These are phyloP conservation scores for Verbascum thapsus DNA, from an alignment of 257 asterid species.

Conservation along the genomic window DNA sequence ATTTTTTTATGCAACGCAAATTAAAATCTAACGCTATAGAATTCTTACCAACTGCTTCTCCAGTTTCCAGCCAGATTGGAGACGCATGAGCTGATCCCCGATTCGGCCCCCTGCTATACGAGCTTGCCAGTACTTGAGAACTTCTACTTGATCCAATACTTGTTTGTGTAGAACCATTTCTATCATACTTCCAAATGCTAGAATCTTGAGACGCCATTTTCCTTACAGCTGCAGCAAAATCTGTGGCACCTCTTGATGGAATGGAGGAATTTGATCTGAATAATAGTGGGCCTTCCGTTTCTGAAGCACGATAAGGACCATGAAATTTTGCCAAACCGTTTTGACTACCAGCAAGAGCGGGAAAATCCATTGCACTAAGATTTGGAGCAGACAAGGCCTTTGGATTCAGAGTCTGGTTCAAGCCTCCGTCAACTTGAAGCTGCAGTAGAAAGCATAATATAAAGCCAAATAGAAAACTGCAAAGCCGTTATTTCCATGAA, in stretches of 20 bases:
- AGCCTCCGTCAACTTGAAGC: constrained; percentile 88
- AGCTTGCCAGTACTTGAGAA: constrained; percentile 65
- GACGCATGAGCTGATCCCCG: constrained; percentile 69
- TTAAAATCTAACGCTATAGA: constrained; percentile 32
- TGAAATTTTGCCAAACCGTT: constrained; percentile 50
- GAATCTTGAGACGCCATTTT: constrained; percentile 84
- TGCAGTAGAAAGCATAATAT: constrained; percentile 40
- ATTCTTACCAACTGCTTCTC: constrained; percentile 91
- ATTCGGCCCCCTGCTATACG: constrained; percentile 62
- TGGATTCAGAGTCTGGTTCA: constrained; percentile 58
- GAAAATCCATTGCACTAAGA: constrained; percentile 76
- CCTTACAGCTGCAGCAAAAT: constrained; percentile 91
- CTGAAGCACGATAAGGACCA: constrained; percentile 58
- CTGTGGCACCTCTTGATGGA: constrained; percentile 73
- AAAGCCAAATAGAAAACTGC: constrained; percentile 14
- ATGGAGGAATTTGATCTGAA: constrained; percentile 69
- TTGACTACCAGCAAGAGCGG: constrained; percentile 76
- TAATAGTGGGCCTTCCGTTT: constrained; percentile 50
- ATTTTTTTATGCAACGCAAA: constrained; percentile 28
- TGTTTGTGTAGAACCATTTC: constrained; percentile 63
- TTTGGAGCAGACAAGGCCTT: constrained; percentile 74
- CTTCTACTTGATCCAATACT: constrained; percentile 87
- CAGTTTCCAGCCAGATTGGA: constrained; percentile 97
- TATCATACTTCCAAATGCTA: constrained; percentile 76
- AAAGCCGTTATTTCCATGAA: constrained; percentile 1